phyloP scores from a whole-genome alignment of 192 early-diverging fungal species.

The Coemansia sp. region DNA sequence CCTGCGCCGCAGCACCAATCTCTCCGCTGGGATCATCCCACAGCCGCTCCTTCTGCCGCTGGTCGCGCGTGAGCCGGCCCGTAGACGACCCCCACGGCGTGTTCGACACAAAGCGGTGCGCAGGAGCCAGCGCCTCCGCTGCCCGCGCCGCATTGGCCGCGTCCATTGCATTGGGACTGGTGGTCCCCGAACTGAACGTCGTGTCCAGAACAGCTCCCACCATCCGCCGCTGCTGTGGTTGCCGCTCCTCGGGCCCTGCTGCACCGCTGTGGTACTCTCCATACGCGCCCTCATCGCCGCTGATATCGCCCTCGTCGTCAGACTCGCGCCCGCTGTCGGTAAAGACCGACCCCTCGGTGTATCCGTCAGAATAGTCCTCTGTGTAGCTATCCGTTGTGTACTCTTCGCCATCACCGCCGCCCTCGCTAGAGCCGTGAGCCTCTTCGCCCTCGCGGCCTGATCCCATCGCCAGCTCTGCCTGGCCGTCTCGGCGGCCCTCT shows the following conservation, averaged over 20 bases:
- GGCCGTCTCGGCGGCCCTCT: too few relatives aligned
- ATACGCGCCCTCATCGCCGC: too few relatives aligned
- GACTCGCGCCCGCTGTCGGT: conserved; percentile 31
- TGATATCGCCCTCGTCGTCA: conserved; percentile 4
- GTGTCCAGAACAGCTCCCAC: conserved; percentile 1
- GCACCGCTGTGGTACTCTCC: too few relatives aligned
- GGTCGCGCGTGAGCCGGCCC: conserved; percentile 33
- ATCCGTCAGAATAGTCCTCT: conserved; percentile 35
- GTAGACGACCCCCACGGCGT: conserved; percentile 44
- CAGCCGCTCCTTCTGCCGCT: conserved; percentile 33
- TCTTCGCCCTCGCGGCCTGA: not conserved
- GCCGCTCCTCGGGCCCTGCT: not conserved
- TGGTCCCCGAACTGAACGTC: conserved; percentile 25
- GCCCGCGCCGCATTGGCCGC: conserved; percentile 3
- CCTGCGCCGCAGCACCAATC: not conserved
- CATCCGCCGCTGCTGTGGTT: not conserved
- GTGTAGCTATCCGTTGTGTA: conserved; percentile 27
- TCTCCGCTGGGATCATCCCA: conserved; percentile 30
- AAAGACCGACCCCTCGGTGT: conserved; percentile 35
- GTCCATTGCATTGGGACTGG: conserved; percentile 13
- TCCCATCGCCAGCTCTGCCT: too few relatives aligned
- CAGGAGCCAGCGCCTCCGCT: conserved; percentile 21
- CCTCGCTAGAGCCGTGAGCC: not conserved
- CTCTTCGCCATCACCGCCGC: too few relatives aligned
- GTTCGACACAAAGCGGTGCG: conserved; percentile 43